Evolutionary conservation across 1,139 yeast species (phyloP).

Genomic region (Geotrichum phurueaensis): DNA sequence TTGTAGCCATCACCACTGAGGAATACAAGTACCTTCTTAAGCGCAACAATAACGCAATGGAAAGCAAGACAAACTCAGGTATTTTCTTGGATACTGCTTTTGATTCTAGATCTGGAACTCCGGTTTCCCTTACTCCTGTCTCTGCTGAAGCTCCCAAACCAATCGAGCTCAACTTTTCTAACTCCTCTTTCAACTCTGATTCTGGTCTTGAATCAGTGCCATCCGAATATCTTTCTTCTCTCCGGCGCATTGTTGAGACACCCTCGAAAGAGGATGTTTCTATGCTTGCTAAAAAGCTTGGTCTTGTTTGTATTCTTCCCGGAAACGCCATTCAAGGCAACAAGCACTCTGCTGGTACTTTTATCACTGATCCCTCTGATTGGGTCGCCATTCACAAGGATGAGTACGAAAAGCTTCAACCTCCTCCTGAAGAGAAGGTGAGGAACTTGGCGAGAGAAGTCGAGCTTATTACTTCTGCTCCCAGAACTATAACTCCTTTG

Average conservation of each 20-base stretch:
- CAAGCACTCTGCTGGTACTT: conserved; percentile 1
- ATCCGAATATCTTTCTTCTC: conserved; percentile 30
- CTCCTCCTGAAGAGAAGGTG: conserved; percentile 16
- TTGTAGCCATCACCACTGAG: conserved; percentile 36
- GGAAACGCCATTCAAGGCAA: neutral
- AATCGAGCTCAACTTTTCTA: neutral
- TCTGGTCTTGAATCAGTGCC: conserved; percentile 33
- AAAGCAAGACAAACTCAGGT: conserved; percentile 18
- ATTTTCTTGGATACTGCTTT: neutral
- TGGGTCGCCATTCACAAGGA: conserved; percentile 42
- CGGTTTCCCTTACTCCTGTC: conserved; percentile 5
- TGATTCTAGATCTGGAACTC: conserved; percentile 11
- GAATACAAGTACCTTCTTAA: conserved; percentile 34
- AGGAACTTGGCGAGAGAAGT: conserved; percentile 9
- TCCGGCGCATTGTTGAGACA: conserved; percentile 33
- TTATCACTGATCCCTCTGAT: conserved; percentile 24
- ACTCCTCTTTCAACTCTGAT: neutral
- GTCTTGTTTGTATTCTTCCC: conserved; percentile 20
- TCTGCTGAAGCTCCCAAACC: conserved; percentile 1
- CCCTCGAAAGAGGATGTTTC: conserved; percentile 33
- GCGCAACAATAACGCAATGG: conserved; percentile 11
- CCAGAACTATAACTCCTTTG: neutral
- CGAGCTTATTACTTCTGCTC: conserved; percentile 18
- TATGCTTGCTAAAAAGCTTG: conserved; percentile 29
- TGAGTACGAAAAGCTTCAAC: conserved; percentile 27